Conservation (phyloP, 2,329 filamentous ascomycete genomes). For the Hymenoscyphus fructigenus region DNA sequence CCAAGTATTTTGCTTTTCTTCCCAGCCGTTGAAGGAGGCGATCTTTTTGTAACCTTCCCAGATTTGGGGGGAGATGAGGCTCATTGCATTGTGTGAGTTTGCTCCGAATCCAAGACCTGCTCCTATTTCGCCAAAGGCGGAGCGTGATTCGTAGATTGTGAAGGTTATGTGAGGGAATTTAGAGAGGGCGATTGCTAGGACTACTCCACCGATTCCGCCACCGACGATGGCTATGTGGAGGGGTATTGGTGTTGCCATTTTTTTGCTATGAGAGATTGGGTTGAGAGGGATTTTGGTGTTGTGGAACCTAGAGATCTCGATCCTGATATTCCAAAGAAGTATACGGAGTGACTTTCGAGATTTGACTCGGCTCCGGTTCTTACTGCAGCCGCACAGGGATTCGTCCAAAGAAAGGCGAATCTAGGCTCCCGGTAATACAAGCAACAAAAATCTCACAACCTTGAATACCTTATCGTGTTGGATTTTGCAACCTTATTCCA, state of each 20-base stretch:
- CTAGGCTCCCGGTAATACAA: not conserved
- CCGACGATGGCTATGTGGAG: slow-evolving; percentile 11
- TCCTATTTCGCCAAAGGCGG: slow-evolving; percentile 14
- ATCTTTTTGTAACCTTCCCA: slow-evolving; percentile 5
- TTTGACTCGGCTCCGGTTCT: not conserved
- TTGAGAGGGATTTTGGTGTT: no score
- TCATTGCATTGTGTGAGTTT: slow-evolving; percentile 12
- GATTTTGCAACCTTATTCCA: not conserved
- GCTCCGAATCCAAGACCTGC: slow-evolving; percentile 14
- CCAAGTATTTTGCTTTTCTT: slow-evolving; percentile 13
- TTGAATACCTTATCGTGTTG: not conserved
- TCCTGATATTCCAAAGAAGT: not conserved
- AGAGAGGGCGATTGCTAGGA: slow-evolving; percentile 11
- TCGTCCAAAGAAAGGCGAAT: not conserved
- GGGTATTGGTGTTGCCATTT: not conserved
- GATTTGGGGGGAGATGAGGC: slow-evolving; percentile 4
- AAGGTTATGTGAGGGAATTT: slow-evolving; percentile 6
- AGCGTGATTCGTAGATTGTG: slow-evolving; percentile 12
- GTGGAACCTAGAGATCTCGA: not conserved
- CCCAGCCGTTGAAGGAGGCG: slow-evolving; percentile 8
- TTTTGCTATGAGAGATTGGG: not conserved
- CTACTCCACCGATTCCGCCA: slow-evolving; percentile 10
- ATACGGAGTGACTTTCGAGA: not conserved
- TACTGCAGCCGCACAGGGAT: not conserved
- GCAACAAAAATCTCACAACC: not conserved